A percentile compares a stretch with the other conserved stretches of the same genome.
phyloP scores from a whole-genome alignment of 2,329 filamentous ascomycete species.

The Trichoderma semiorbis region DNA sequence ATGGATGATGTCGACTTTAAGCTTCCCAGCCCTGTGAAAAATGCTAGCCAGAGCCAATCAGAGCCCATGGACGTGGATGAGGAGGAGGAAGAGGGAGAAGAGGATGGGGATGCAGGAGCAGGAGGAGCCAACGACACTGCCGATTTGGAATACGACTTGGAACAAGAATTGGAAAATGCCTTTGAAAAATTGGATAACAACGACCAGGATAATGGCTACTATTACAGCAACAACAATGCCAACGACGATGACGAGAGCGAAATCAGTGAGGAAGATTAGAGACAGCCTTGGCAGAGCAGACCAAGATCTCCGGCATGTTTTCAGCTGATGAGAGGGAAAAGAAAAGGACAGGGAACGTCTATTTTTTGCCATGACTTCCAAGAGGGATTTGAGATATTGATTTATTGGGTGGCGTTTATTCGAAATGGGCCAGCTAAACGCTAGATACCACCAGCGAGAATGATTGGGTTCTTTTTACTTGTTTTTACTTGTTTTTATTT shows the following conservation, averaged over 20 bases:
- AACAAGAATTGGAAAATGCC: slow-evolving; percentile 51
- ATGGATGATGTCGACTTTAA: slow-evolving; percentile 49
- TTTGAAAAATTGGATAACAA: slow-evolving; percentile 53
- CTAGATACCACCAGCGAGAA: slow-evolving; percentile 8
- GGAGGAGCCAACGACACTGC: slow-evolving; percentile 21
- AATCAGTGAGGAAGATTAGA: slow-evolving; percentile 62
- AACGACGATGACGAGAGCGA: slow-evolving; percentile 57
- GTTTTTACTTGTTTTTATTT: no score
- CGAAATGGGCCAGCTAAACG: background rate
- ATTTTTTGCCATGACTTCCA: background rate
- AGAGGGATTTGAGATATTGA: background rate
- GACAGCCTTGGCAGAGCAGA: background rate
- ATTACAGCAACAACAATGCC: slow-evolving; percentile 21
- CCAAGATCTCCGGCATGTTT: background rate
- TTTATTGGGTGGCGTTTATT: background rate
- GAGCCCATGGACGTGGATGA: slow-evolving; percentile 31
- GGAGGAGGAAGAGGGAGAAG: slow-evolving; percentile 24
- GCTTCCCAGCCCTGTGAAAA: slow-evolving; percentile 52
- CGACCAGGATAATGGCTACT: slow-evolving; percentile 37
- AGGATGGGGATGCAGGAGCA: slow-evolving; percentile 25
- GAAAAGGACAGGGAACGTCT: background rate
- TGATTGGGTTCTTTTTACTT: background rate
- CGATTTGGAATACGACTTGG: slow-evolving; percentile 39
- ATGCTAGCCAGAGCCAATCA: slow-evolving; percentile 27
- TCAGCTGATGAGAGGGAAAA: background rate